Percentiles rank a stretch among this genome's conserved stretches.
These are phyloP conservation scores for Metroxylon sagu DNA, from an alignment of 176 grass and related monocot species.

Conservation along the genomic window DNA sequence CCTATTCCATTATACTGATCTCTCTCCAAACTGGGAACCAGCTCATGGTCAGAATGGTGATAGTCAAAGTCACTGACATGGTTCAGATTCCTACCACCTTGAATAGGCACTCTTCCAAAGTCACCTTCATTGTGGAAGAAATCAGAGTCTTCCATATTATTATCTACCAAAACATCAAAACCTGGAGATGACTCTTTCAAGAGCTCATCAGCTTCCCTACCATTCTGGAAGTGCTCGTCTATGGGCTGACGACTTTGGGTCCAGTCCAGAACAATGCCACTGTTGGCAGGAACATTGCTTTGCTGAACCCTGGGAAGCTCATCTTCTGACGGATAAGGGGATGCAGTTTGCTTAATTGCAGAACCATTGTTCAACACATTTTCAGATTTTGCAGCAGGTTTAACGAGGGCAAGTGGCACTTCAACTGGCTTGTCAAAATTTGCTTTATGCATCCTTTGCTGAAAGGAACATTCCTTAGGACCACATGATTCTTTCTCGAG, in stretches of 20 bases:
- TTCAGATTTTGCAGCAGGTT: background rate
- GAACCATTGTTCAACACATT: background rate
- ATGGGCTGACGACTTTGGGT: background rate
- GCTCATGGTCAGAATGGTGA: constrained; percentile 7
- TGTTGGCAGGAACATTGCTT: background rate
- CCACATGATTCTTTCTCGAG: too few species aligned
- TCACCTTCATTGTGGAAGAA: constrained; percentile 23
- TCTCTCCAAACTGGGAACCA: constrained; percentile 1
- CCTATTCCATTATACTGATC: constrained; percentile 11
- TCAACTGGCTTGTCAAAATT: background rate
- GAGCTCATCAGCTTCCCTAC: constrained; percentile 33
- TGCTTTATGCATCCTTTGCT: background rate
- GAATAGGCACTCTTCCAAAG: background rate
- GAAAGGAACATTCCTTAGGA: background rate
- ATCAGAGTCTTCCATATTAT: constrained; percentile 3
- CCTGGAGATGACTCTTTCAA: constrained; percentile 33
- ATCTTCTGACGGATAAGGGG: background rate
- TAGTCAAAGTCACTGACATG: background rate
- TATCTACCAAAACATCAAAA: constrained; percentile 19
- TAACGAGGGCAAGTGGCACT: background rate
- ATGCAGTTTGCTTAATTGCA: background rate
- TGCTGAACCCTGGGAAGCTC: background rate
- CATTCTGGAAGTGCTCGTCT: constrained; percentile 11
- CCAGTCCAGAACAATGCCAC: background rate
- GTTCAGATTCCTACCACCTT: constrained; percentile 1